Percentiles rank a stretch among this genome's conserved stretches.
phyloP scores from a whole-genome alignment of 2,329 filamentous ascomycete species.

The Ilyonectria mors-panacis region DNA sequence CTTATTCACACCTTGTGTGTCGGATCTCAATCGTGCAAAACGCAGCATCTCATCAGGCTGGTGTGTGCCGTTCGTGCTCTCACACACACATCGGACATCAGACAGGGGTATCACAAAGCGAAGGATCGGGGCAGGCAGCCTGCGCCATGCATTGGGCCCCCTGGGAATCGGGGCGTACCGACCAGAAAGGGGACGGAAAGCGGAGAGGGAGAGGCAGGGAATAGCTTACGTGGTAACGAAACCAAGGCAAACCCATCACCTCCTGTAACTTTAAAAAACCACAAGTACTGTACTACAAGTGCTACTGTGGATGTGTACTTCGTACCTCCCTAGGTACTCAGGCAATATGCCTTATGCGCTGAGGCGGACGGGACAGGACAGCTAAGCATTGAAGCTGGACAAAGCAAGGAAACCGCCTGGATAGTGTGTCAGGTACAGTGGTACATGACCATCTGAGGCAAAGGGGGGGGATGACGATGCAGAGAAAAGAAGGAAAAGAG shows the following conservation, averaged over 20 bases:
- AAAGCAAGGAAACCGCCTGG: background rate
- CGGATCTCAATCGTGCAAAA: background rate
- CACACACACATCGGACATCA: background rate
- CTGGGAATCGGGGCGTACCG: conserved; percentile 21
- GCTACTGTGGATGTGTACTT: too few species aligned
- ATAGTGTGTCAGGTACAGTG: background rate
- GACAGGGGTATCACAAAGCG: background rate
- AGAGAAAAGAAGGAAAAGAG: background rate
- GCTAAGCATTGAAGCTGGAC: background rate
- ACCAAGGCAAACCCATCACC: conserved; percentile 13
- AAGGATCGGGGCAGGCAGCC: conserved; percentile 21
- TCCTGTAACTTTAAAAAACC: conserved; percentile 18
- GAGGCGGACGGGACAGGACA: too few species aligned
- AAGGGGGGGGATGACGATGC: background rate
- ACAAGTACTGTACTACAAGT: background rate
- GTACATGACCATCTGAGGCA: background rate
- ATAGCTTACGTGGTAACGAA: conserved; percentile 16
- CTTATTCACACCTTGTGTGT: background rate
- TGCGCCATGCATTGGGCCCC: conserved; percentile 23
- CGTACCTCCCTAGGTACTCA: too few species aligned
- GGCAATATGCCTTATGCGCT: too few species aligned
- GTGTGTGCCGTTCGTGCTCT: background rate
- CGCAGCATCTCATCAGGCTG: background rate
- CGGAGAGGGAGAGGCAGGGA: conserved; percentile 14
- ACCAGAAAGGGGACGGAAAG: conserved; percentile 20